These are phyloP conservation scores for Aspergillus pseudoviridinutans DNA, from an alignment of 2,329 filamentous ascomycete species.

Conservation along the genomic window DNA sequence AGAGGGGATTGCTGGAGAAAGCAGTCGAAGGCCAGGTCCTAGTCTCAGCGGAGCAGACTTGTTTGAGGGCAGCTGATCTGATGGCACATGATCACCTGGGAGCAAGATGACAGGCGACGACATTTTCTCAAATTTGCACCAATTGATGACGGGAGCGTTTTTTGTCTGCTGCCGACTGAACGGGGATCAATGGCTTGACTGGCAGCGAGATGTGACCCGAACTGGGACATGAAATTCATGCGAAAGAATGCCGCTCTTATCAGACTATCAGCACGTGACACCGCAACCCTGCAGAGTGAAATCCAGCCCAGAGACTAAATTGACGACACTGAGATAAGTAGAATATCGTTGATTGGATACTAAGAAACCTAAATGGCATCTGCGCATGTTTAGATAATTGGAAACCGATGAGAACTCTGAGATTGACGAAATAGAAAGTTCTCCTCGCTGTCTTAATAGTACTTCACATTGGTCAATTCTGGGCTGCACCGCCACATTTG, in stretches of 20 bases:
- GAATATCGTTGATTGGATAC: not conserved
- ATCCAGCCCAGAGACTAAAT: not conserved
- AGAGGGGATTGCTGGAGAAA: conserved; percentile 66
- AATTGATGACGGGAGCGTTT: no score
- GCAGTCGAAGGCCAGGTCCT: conserved; percentile 77
- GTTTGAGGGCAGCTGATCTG: conserved; percentile 61
- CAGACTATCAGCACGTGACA: conserved; percentile 28
- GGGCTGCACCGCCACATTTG: conserved; percentile 26
- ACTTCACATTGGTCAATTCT: not conserved
- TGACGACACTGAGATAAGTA: not conserved
- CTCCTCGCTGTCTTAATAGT: not conserved
- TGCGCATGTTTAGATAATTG: not conserved
- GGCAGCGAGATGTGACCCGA: not conserved
- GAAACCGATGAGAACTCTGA: not conserved
- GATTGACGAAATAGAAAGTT: no score
- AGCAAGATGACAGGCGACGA: conserved; percentile 64
- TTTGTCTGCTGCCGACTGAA: not conserved
- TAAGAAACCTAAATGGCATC: not conserved
- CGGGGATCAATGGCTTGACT: not conserved
- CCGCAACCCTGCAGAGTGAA: not conserved
- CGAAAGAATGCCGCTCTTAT: conserved; percentile 13
- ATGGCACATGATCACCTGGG: conserved; percentile 73
- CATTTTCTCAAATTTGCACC: conserved; percentile 40
- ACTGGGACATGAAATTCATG: not conserved
- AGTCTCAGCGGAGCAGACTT: conserved; percentile 69